phyloP scores from a whole-genome alignment of 2,329 filamentous ascomycete genomes.

The Ophiosphaerella korrae region DNA sequence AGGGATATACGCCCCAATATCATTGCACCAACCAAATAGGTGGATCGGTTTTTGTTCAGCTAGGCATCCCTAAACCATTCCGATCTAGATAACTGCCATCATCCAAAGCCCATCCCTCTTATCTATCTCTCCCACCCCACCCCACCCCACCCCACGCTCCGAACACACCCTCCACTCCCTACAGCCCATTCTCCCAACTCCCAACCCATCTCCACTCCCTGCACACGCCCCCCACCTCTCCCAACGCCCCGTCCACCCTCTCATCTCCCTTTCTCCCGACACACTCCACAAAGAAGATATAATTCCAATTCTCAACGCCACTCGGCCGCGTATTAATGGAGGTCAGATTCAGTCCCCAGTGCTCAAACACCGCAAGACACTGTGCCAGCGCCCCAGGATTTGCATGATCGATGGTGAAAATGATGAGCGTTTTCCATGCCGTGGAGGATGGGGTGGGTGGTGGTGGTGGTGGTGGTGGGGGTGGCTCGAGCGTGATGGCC shows the following conservation, averaged over 20 bases:
- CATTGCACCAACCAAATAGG: too few species aligned
- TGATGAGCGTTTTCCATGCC: slow-evolving; percentile 70
- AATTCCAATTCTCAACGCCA: slow-evolving; percentile 77
- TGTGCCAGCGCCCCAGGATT: slow-evolving; percentile 82
- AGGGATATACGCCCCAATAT: too few species aligned
- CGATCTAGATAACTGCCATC: too few species aligned
- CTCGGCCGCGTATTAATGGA: slow-evolving; percentile 89
- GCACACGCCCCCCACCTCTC: slow-evolving; percentile 63
- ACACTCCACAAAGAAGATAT: slow-evolving; percentile 94
- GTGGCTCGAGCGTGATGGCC: too few species aligned
- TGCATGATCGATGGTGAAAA: slow-evolving; percentile 80
- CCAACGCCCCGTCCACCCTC: slow-evolving; percentile 66
- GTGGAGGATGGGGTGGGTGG: too few species aligned
- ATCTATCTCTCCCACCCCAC: too few species aligned
- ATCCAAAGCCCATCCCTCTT: too few species aligned
- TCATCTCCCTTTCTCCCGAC: slow-evolving; percentile 67
- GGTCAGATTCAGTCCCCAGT: slow-evolving; percentile 77
- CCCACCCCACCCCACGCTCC: too few species aligned
- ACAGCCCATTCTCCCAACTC: slow-evolving; percentile 58
- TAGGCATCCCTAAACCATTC: too few species aligned
- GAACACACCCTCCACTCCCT: too few species aligned
- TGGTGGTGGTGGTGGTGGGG: too few species aligned
- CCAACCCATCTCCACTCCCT: slow-evolving; percentile 71
- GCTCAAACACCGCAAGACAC: slow-evolving; percentile 78
- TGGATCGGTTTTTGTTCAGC: too few species aligned